phyloP scores from a whole-genome alignment of 2,329 filamentous ascomycete species.

The Monilinia polystroma region DNA sequence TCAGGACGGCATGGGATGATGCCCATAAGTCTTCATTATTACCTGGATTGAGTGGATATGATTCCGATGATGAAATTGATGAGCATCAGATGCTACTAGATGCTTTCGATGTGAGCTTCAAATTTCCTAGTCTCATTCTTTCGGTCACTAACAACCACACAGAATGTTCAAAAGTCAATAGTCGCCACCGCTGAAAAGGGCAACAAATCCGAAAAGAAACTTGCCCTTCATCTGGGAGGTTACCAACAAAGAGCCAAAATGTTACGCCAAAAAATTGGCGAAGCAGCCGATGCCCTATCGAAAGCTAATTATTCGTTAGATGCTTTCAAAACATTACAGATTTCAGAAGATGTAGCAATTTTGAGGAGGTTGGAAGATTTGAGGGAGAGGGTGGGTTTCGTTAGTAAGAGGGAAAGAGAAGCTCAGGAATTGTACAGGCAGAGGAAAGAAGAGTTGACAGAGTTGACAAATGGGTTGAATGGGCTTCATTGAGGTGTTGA shows the following conservation, averaged over 20 bases:
- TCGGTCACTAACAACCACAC: constrained; percentile 27
- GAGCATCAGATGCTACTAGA: constrained; percentile 43
- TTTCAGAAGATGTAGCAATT: constrained; percentile 77
- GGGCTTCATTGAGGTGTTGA: constrained; percentile 22
- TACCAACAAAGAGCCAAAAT: constrained; percentile 85
- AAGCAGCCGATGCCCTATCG: constrained; percentile 71
- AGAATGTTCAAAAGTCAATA: constrained; percentile 72
- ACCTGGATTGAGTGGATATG: constrained; percentile 78
- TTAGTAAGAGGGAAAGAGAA: constrained; percentile 80
- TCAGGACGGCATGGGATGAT: constrained; percentile 55
- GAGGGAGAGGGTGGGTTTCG: constrained; percentile 78
- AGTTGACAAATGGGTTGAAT: constrained; percentile 46
- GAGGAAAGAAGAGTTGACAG: constrained; percentile 74
- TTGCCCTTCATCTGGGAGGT: constrained; percentile 81
- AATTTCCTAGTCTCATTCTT: constrained; percentile 13
- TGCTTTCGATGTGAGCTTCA: constrained; percentile 67
- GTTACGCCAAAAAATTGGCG: constrained; percentile 74
- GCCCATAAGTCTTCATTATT: constrained; percentile 59
- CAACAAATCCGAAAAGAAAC: constrained; percentile 90
- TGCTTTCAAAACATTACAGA: constrained; percentile 71
- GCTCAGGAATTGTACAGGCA: constrained; percentile 82
- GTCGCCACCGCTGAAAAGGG: constrained; percentile 73
- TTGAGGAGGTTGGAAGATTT: constrained; percentile 68
- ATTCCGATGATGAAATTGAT: constrained; percentile 64
- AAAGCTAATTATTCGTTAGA: constrained; percentile 71